Conservation (phyloP, 2,329 filamentous ascomycete species). For the Pseudocercospora cruenta region DNA sequence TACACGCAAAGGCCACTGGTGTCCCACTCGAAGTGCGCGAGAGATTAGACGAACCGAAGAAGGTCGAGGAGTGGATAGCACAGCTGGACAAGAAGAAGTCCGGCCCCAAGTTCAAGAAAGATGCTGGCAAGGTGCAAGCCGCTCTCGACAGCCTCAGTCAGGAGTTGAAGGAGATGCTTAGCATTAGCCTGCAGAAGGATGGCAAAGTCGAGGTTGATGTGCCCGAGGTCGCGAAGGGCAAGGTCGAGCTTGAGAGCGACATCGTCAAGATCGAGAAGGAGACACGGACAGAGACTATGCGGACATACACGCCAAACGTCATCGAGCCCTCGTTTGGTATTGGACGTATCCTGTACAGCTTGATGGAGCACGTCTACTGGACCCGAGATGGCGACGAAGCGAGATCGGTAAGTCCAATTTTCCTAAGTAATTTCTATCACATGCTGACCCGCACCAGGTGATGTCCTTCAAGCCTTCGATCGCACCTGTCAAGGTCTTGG, state of each 20-base stretch:
- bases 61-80: slow-evolving; percentile 83
- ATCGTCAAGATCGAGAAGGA: slow-evolving; percentile 82
- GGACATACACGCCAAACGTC: slow-evolving; percentile 86
- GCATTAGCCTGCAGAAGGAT: slow-evolving; percentile 70
- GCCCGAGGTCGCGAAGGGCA: slow-evolving; percentile 64
- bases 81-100: slow-evolving; percentile 95
- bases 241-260: slow-evolving; percentile 78
- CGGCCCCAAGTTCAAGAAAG: slow-evolving; percentile 92
- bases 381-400: slow-evolving; percentile 81
- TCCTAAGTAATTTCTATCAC: no score
- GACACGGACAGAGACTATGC: slow-evolving; percentile 77
- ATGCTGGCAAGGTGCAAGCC: slow-evolving; percentile 81
- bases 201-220: slow-evolving; percentile 81
- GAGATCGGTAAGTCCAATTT: slow-evolving; percentile 84
- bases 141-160: slow-evolving; percentile 77
- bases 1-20: slow-evolving; percentile 91
- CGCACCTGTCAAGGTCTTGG: slow-evolving; percentile 92
- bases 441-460: slow-evolving; percentile 51
- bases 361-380: slow-evolving; percentile 97
- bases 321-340: slow-evolving; percentile 97
- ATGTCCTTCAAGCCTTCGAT: slow-evolving; percentile 75
- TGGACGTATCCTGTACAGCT: slow-evolving; percentile 86
- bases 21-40: slow-evolving; percentile 84
- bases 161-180: slow-evolving; percentile 77
- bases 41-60: slow-evolving; percentile 74